These are phyloP conservation scores for Xylaria acuta DNA, from an alignment of 495 filamentous ascomycete genomes.

Conservation along the genomic window DNA sequence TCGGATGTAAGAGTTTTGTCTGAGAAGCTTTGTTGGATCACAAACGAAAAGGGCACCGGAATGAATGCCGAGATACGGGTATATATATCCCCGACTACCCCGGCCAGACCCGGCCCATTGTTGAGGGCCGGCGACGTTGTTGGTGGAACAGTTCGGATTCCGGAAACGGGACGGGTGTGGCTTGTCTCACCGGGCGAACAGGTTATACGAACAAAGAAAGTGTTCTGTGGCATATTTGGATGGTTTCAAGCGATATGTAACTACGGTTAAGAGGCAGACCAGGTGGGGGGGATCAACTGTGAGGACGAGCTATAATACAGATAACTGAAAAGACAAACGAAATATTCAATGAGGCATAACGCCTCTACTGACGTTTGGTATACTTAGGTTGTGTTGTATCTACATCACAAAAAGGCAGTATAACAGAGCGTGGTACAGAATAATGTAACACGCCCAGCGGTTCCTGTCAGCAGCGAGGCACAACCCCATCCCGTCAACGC, in stretches of 20 bases:
- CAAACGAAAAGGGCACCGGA: background rate
- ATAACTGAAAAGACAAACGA: background rate
- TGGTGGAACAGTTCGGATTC: background rate
- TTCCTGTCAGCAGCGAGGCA: background rate
- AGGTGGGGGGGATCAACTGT: background rate
- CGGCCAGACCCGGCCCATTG: slow-evolving; percentile 4
- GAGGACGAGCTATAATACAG: background rate
- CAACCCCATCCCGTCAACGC: background rate
- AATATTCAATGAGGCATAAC: background rate
- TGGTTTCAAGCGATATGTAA: background rate
- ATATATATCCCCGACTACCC: background rate
- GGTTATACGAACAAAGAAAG: background rate
- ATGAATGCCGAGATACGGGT: background rate
- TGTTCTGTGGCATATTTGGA: background rate
- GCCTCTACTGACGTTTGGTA: background rate
- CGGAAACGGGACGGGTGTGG: background rate
- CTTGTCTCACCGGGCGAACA: background rate
- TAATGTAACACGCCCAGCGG: background rate
- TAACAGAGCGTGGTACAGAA: background rate
- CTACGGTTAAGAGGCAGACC: background rate
- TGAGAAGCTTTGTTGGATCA: background rate
- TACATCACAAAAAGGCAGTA: background rate
- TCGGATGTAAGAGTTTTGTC: background rate
- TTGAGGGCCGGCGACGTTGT: background rate
- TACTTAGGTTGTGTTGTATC: background rate